phyloP scores from a whole-genome alignment of 805 yeast genomes.

The Yamadazyma scolyti region DNA sequence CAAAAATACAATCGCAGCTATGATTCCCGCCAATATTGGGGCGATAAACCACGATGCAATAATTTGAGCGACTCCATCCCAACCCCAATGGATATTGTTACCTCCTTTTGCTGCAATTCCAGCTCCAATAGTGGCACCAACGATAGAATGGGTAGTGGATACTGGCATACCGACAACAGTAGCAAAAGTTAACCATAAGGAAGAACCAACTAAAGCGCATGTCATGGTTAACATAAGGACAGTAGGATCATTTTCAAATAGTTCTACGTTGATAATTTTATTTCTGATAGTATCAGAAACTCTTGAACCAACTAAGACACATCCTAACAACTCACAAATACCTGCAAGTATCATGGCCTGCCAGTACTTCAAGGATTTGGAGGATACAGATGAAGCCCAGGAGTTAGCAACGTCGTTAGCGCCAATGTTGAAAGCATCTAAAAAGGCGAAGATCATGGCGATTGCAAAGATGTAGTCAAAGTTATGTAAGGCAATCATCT shows the following conservation, averaged over 20 bases:
- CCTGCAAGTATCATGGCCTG: constrained; percentile 75
- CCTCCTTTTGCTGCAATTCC: constrained; percentile 73
- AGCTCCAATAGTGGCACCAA: constrained; percentile 72
- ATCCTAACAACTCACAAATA: constrained; percentile 70
- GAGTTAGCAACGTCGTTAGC: constrained; percentile 84
- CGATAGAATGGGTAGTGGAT: constrained; percentile 76
- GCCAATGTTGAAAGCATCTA: constrained; percentile 78
- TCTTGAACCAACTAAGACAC: constrained; percentile 68
- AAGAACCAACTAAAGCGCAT: constrained; percentile 71
- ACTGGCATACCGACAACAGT: constrained; percentile 73
- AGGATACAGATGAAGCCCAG: constrained; percentile 71
- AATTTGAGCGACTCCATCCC: constrained; percentile 69
- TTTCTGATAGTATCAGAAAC: constrained; percentile 71
- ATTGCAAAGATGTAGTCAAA: constrained; percentile 71
- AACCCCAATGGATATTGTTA: constrained; percentile 63
- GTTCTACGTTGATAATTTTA: constrained; percentile 52
- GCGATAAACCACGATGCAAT: constrained; percentile 82
- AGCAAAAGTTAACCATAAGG: constrained; percentile 66
- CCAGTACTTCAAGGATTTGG: constrained; percentile 65
- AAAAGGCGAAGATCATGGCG: constrained; percentile 65
- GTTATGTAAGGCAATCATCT: constrained; percentile 44
- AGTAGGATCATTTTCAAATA: constrained; percentile 55
- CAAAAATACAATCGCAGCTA: constrained; percentile 57
- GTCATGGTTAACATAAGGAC: constrained; percentile 74
- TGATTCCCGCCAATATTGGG: constrained; percentile 62